Percentiles rank a stretch among this genome's conserved stretches.
Conservation (phyloP, 2,329 filamentous ascomycete genomes). For the Davidsoniella neocaledoniae region DNA sequence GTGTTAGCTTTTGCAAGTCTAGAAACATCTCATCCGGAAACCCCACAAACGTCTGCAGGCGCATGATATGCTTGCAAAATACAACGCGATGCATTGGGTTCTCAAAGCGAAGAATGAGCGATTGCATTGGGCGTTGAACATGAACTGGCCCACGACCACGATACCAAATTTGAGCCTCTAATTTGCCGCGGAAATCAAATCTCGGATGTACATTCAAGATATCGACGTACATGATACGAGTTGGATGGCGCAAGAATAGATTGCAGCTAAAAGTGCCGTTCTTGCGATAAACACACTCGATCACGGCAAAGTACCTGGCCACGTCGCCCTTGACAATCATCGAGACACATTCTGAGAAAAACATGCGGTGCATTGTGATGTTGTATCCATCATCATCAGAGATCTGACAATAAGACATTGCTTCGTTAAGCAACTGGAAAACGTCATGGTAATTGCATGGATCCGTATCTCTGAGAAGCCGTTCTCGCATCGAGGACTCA, state of each 20-base stretch:
- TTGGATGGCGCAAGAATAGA: conserved; percentile 6
- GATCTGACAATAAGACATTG: background rate
- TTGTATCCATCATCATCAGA: conserved; percentile 7
- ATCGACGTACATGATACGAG: conserved; percentile 9
- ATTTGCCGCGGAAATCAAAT: background rate
- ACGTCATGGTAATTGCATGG: background rate
- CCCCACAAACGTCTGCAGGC: too few relatives aligned
- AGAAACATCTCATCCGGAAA: too few relatives aligned
- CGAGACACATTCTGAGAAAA: conserved; percentile 1
- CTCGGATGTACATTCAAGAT: background rate
- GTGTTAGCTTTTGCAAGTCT: too few relatives aligned
- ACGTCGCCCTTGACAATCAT: conserved; percentile 1
- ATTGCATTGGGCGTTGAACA: background rate
- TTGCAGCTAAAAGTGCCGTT: background rate
- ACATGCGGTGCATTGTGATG: conserved; percentile 3
- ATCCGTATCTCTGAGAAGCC: background rate
- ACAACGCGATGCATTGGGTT: background rate
- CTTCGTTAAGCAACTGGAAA: background rate
- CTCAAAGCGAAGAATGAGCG: background rate
- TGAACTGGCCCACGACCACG: background rate
- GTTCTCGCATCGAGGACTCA: background rate
- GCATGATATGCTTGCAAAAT: background rate
- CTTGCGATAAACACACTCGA: conserved; percentile 7
- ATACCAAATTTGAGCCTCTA: background rate
- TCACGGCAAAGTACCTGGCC: background rate